Conservation (phyloP, 73 alveolate species). For the Effrenium voratum region DNA sequence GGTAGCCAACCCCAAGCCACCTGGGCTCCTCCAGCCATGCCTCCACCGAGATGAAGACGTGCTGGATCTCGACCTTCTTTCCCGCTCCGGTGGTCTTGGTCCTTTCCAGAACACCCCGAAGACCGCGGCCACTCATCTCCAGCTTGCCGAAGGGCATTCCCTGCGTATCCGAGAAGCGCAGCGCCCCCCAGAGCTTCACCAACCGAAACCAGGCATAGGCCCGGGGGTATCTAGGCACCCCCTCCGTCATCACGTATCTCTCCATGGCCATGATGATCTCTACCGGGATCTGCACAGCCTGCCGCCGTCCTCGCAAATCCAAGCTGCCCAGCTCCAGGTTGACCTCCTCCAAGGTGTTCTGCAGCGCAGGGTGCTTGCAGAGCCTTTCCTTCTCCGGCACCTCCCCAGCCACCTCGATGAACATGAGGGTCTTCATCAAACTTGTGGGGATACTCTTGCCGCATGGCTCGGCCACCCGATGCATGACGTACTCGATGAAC, state of each 20-base stretch:
- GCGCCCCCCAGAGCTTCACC: neutral
- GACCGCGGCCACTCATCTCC: neutral
- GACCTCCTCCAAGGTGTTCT: neutral
- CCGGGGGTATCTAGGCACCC: neutral
- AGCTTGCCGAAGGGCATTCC: neutral
- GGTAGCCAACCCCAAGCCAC: neutral
- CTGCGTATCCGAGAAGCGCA: neutral
- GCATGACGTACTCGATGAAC: neutral
- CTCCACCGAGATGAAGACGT: neutral
- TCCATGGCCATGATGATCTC: neutral
- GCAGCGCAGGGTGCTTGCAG: neutral
- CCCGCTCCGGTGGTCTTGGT: neutral
- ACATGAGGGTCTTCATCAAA: neutral
- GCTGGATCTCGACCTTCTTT: neutral
- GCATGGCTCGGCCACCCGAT: neutral
- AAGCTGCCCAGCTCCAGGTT: neutral
- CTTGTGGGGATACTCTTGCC: neutral
- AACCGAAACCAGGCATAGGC: neutral
- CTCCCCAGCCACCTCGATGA: neutral
- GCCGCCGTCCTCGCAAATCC: neutral
- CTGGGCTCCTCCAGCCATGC: neutral
- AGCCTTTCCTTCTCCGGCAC: neutral
- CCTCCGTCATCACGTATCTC: neutral
- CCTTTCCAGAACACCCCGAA: neutral
- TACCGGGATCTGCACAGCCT: neutral